A percentile compares a stretch with the other conserved stretches of the same genome.
These are phyloP conservation scores for Pochonia chlamydosporia DNA, from an alignment of 2,329 filamentous ascomycete genomes.

Conservation along the genomic window DNA sequence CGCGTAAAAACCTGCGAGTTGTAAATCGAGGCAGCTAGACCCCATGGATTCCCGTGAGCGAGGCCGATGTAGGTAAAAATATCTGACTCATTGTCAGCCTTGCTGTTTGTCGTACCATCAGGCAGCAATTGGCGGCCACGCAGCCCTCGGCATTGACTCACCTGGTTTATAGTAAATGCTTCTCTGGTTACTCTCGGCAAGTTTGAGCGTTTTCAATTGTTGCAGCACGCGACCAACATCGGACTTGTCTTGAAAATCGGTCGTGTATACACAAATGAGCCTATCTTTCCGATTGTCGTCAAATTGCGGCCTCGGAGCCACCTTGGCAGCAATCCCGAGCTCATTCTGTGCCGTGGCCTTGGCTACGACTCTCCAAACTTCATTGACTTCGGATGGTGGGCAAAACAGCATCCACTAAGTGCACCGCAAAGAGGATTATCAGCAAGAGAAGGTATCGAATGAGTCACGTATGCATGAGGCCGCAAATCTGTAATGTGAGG, in stretches of 20 bases:
- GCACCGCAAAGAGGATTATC: background rate
- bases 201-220: conserved; percentile 54
- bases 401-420: conserved; percentile 71
- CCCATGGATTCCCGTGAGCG: conserved; percentile 53
- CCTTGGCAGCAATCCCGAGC: conserved; percentile 69
- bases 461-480: background rate
- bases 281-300: conserved; percentile 36
- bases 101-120: too few relatives aligned
- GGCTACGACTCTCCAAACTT: conserved; percentile 61
- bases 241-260: conserved; percentile 61
- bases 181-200: conserved; percentile 42
- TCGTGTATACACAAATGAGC: conserved; percentile 74
- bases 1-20: conserved; percentile 26
- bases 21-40: conserved; percentile 54
- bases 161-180: conserved; percentile 76
- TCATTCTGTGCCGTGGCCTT: conserved; percentile 61
- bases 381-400: conserved; percentile 45
- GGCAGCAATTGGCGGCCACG: conserved; percentile 8
- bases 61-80: conserved; percentile 64
- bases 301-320: conserved; percentile 48
- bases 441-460: background rate
- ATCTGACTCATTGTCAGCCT: conserved; percentile 36
- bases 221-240: conserved; percentile 66
- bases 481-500: background rate
- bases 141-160: conserved; percentile 26